phyloP scores from a whole-genome alignment of 140 eudicot species.

The Stevia rebaudiana region DNA sequence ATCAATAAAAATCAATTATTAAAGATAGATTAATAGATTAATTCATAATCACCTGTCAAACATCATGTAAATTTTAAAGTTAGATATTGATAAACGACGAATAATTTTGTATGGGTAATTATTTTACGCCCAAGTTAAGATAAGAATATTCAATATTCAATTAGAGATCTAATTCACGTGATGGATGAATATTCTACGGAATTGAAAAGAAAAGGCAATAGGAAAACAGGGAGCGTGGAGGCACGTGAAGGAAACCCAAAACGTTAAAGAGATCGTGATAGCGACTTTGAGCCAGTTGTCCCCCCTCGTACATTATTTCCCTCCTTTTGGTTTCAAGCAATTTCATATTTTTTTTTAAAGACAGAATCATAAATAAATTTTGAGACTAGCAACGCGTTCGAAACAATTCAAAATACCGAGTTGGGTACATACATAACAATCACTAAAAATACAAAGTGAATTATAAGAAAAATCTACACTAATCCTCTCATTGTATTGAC shows the following conservation, averaged over 20 bases:
- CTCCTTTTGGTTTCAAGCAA: neutral
- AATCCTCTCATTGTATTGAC: no score
- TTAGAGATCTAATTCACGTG: conserved; percentile 4
- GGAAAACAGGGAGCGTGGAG: neutral
- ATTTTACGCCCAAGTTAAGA: neutral
- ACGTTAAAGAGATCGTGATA: neutral
- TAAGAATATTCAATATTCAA: neutral
- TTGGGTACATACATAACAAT: no score
- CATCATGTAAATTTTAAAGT: neutral
- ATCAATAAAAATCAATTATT: no score
- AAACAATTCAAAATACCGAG: no score
- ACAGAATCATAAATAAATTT: no score
- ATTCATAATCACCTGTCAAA: neutral
- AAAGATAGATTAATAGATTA: no score
- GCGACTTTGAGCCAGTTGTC: neutral
- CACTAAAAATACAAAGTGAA: no score
- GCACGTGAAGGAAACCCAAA: neutral
- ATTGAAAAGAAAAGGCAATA: neutral
- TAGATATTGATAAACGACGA: neutral
- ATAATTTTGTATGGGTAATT: no score
- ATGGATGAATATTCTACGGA: conserved; percentile 1
- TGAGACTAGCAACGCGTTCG: no score
- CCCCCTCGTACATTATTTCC: neutral
- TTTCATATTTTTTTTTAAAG: no score
- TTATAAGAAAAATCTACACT: no score